Conservation (phyloP, 495 filamentous ascomycete species). For the Penicillium verhagenii region DNA sequence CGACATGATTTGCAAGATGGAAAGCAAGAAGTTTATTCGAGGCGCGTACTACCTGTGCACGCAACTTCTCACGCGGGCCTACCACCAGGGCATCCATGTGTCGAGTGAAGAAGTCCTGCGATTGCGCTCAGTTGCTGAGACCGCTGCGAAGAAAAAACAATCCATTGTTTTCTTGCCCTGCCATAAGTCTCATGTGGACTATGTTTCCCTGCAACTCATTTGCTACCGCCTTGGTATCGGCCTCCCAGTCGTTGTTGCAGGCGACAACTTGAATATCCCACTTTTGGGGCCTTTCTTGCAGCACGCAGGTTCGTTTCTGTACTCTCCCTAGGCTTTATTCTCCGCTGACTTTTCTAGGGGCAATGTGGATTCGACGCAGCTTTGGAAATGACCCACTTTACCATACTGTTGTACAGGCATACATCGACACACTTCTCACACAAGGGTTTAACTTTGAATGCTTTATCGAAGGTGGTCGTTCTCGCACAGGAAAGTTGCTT, state of each 20-base stretch:
- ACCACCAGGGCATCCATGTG: conserved; percentile 95
- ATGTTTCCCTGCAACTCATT: conserved; percentile 88
- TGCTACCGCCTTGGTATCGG: conserved; percentile 90
- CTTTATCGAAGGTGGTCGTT: conserved; percentile 93
- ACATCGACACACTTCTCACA: conserved; percentile 89
- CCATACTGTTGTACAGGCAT: conserved; percentile 85
- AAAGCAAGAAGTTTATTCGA: conserved; percentile 89
- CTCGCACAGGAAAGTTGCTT: conserved; percentile 88
- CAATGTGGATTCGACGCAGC: conserved; percentile 92
- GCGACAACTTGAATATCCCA: conserved; percentile 95
- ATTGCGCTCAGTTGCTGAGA: conserved; percentile 73
- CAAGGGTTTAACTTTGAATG: conserved; percentile 94
- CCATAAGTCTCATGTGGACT: conserved; percentile 93
- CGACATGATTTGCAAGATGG: conserved; percentile 98
- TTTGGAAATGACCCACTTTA: conserved; percentile 94
- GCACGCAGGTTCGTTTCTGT: conserved; percentile 64
- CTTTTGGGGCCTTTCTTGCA: conserved; percentile 87
- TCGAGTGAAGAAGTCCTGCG: conserved; percentile 89
- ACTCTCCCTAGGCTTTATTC: background rate
- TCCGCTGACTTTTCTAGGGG: conserved; percentile 50
- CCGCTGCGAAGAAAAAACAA: conserved; percentile 82
- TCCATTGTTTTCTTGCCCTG: conserved; percentile 95
- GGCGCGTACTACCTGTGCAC: conserved; percentile 87
- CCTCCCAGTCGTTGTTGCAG: conserved; percentile 89
- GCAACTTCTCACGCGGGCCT: conserved; percentile 85